Base-by-base conservation (phyloP, 768 basidiomycete genomes). In the Pisolithus microcarpus region DNA sequence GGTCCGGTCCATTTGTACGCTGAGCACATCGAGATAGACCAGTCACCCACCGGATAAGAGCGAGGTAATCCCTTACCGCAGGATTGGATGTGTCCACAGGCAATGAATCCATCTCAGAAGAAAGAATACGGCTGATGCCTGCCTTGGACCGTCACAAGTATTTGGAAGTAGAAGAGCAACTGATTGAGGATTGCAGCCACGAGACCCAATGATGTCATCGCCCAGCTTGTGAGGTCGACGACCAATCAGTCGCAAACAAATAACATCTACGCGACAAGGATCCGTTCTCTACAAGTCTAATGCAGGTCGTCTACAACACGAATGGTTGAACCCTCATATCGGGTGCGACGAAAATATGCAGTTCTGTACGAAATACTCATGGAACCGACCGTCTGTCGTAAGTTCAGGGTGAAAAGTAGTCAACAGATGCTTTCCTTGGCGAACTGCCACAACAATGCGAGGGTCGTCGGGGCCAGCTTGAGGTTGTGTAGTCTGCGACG, bases 331-430 rank as follows among this genome's bases (percentile, higher is more conserved):
- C 34, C 11, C 30, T 56, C 49, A 61, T 19, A 13, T 34, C 43
- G 56, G 52, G 24, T 56, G 56, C 11, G 44, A 46, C 54, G 68
- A 61, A 4, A 82, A 52, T 8, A 93, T 87, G 59, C 87, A 91
- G 59, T 83, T 77, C 49, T 74, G 74, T 38, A 95, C 74, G 61
- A 95, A 97, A 65, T 88, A 95, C 53, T 95, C 87, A 65, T 96
- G 94, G 61, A 97, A 90, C 37, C 94, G 81, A 52, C 79, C 69
- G 61, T 98, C 95, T 51, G 76, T 75, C 21, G 90, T 93, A 42
- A 98, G 72, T 66, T 98, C 95, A 0, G 94, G 95, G 62, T 98
- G 95, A 71, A 96, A 97, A 0, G 85, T 90, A 4, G 93, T 92
- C 26, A 93, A 75, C 53, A 98, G 72, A 63, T 91, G 84, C 24